Evolutionary conservation across 257 asterid species (phyloP).

Genomic region (Nyctanthes arbortristis): DNA sequence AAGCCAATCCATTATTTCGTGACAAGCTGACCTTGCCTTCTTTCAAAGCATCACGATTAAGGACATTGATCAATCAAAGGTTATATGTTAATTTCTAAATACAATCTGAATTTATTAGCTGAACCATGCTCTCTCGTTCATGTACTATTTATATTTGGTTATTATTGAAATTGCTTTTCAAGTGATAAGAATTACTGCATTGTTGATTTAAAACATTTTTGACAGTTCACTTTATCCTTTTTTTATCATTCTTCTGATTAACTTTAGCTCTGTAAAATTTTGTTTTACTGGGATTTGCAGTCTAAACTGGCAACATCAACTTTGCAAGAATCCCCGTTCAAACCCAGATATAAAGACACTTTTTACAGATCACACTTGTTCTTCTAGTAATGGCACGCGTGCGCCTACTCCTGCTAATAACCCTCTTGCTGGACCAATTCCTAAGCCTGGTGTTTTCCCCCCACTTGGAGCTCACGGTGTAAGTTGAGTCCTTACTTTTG

Average conservation of each 20-base stretch:
- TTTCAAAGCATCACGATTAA: constrained; percentile 83
- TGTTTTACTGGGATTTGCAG: constrained; percentile 45
- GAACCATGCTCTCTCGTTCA: not conserved
- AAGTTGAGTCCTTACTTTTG: constrained; percentile 32
- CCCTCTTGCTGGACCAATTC: constrained; percentile 67
- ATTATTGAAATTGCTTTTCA: constrained; percentile 15
- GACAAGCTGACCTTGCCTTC: constrained; percentile 80
- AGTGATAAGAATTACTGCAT: constrained; percentile 8
- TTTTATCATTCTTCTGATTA: constrained; percentile 5
- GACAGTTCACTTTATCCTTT: not conserved
- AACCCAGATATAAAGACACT: constrained; percentile 95
- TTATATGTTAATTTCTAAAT: constrained; percentile 26
- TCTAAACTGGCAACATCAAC: constrained; percentile 98
- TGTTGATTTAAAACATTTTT: constrained; percentile 9
- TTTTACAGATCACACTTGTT: constrained; percentile 82
- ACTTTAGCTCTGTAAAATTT: constrained; percentile 21
- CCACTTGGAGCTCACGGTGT: constrained; percentile 84
- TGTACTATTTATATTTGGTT: not conserved
- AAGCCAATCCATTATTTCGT: constrained; percentile 90
- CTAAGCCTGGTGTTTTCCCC: constrained; percentile 58
- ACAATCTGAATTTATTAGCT: constrained; percentile 17
- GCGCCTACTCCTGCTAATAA: constrained; percentile 67
- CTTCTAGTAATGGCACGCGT: constrained; percentile 74
- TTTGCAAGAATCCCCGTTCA: constrained; percentile 95
- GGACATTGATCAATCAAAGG: constrained; percentile 96